A percentile compares a stretch with the other conserved stretches of the same genome.
phyloP scores from a whole-genome alignment of 345 rosid species.

The Syzygium oleosum region DNA sequence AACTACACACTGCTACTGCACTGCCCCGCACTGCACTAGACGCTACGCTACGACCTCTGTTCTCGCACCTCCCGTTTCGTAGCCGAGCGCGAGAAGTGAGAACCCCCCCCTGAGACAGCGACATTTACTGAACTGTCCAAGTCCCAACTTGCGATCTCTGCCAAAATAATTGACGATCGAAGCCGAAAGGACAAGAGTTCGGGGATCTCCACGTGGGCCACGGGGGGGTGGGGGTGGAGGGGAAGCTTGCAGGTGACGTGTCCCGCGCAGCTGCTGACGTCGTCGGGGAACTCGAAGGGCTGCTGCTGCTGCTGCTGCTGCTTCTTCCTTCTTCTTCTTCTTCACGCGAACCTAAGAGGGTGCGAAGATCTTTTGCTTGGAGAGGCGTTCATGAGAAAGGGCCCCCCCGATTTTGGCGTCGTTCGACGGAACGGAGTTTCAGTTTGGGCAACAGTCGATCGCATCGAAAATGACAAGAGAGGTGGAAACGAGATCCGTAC shows the following conservation, averaged over 20 bases:
- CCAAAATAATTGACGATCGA: not conserved
- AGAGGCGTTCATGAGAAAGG: not conserved
- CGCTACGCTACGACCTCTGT: not conserved
- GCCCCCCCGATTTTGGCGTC: not conserved
- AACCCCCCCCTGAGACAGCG: not conserved
- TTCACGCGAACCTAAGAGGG: not conserved
- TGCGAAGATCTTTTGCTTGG: not conserved
- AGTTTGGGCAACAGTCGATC: not conserved
- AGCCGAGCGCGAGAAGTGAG: not conserved
- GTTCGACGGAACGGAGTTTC: not conserved
- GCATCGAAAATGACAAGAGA: not conserved
- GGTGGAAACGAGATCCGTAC: not conserved
- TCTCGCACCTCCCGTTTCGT: not conserved
- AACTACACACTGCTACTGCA: not conserved
- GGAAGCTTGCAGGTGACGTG: not conserved
- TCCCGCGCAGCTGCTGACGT: not conserved
- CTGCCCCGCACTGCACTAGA: no score
- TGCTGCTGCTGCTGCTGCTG: not conserved
- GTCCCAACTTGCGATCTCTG: not conserved
- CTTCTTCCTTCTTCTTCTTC: not conserved
- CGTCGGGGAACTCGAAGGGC: not conserved
- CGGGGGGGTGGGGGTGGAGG: no score
- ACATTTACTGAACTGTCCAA: not conserved
- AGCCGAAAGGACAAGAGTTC: not conserved
- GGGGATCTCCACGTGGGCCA: not conserved